Evolutionary conservation across 768 basidiomycete species (phyloP), one percentile per base, ranked within the genome.

Genomic region (Termitomyces sp.): DNA sequence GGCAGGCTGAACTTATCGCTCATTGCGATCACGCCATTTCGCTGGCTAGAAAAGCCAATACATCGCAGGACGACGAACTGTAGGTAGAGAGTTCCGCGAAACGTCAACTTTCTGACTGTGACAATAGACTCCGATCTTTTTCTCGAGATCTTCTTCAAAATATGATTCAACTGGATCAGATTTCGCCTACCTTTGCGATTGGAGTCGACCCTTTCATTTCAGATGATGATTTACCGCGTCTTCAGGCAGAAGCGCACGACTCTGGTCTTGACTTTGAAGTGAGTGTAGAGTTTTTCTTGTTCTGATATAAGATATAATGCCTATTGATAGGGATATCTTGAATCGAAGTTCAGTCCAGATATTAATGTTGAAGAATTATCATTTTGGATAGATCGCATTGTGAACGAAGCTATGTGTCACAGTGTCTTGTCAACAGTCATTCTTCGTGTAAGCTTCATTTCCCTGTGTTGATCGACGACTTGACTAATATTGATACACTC

Each of bases 191-290:
- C 0, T 80, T 85, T 54, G 84, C 82, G 7, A 56, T 76, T 22
- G 80, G 81, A 48, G 67, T 86, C 24, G 84, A 88, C 66, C 81
- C 84, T 2, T 73, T 74, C 58, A 75, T 85, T 16, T 72, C 78
- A 0, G 81, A 79, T 59, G 83, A 87, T 64, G 74, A 67, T 67
- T 69, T 75, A 4, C 72, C 82, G 9, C 81, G 83, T 50, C 73
- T 90, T 61, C 76, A 79, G 48, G 66, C 77, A 1, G 90, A 92
- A 67, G 83, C 86, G 7, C 80, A 83, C 52, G 90, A 90, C 62
- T 75, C 75, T 59, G 81, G 83, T n/a, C 65, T 76, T 24, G 85
- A 88, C 36, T 71, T 90, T 6, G 81, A 83, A 68, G 91, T 89
- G 59, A 69, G 76, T 61, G 16, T 40, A 53, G 32, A 40, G 35